phyloP scores from a whole-genome alignment of 192 early-diverging fungal species.

The Linderina pennispora region DNA sequence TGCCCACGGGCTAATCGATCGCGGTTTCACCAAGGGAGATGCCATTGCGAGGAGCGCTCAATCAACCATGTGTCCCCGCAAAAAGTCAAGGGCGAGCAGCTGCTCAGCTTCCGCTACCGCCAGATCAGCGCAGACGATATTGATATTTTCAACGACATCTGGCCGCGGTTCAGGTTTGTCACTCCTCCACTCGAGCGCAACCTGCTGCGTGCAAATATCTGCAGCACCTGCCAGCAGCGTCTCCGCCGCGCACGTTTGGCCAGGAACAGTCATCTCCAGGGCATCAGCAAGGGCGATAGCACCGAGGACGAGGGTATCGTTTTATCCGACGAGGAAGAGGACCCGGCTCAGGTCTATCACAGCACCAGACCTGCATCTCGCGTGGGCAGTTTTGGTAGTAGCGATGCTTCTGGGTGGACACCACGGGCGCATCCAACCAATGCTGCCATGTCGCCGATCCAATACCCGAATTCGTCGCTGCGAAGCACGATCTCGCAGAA shows the following conservation, averaged over 20 bases:
- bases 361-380: too few relatives aligned
- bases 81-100: conserved; percentile 29
- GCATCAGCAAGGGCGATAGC: too few relatives aligned
- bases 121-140: conserved; percentile 43
- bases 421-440: too few relatives aligned
- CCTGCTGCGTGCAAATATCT: conserved; percentile 40
- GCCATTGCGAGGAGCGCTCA: conserved; percentile 23
- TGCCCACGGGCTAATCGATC: conserved; percentile 31
- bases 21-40: conserved; percentile 28
- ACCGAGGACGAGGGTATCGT: too few relatives aligned
- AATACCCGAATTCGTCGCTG: too few relatives aligned
- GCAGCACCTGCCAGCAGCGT: conserved; percentile 45
- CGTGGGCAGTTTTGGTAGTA: too few relatives aligned
- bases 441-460: too few relatives aligned
- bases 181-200: conserved; percentile 32
- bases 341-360: too few relatives aligned
- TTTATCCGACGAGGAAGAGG: too few relatives aligned
- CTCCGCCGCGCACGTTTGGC: conserved; percentile 31
- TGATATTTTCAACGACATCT: conserved; percentile 26
- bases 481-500: too few relatives aligned
- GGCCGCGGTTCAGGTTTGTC: conserved; percentile 24
- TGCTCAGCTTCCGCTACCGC: conserved; percentile 45
- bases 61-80: conserved; percentile 31
- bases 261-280: too few relatives aligned
- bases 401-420: too few relatives aligned